A percentile compares a stretch with the other conserved stretches of the same genome.
These are phyloP conservation scores for Eucalyptus urophylla DNA, from an alignment of 345 rosid genomes.

Conservation along the genomic window DNA sequence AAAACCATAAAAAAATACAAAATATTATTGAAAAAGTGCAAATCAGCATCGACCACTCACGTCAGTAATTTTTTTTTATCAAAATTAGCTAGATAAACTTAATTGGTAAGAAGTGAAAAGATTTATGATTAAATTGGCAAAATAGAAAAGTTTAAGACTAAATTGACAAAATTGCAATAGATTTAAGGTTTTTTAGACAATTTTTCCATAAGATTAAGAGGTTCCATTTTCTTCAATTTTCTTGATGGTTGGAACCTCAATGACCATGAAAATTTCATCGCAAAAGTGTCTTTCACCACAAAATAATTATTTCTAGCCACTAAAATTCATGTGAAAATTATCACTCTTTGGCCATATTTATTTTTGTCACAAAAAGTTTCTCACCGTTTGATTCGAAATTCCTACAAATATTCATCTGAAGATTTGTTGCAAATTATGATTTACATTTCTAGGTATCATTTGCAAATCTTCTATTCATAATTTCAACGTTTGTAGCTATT, in stretches of 20 bases:
- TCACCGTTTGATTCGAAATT: neutral
- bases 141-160: too few species aligned
- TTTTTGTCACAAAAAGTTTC: neutral
- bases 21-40: too few species aligned
- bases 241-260: neutral
- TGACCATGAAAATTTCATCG: neutral
- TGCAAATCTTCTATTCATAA: neutral
- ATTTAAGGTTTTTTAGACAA: too few species aligned
- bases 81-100: too few species aligned
- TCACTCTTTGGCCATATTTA: neutral
- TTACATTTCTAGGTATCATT: neutral
- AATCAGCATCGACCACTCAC: fast-evolving
- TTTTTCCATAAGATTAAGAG: too few species aligned
- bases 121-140: too few species aligned
- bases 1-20: too few species aligned
- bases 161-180: too few species aligned
- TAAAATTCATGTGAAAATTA: neutral
- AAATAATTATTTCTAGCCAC: neutral
- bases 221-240: neutral
- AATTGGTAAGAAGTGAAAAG: too few species aligned
- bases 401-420: neutral
- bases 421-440: neutral
- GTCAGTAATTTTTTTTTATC: too few species aligned
- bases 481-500: neutral
- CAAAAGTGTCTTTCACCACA: neutral